phyloP scores from a whole-genome alignment of 768 basidiomycete genomes.

The Boletus patriciae region DNA sequence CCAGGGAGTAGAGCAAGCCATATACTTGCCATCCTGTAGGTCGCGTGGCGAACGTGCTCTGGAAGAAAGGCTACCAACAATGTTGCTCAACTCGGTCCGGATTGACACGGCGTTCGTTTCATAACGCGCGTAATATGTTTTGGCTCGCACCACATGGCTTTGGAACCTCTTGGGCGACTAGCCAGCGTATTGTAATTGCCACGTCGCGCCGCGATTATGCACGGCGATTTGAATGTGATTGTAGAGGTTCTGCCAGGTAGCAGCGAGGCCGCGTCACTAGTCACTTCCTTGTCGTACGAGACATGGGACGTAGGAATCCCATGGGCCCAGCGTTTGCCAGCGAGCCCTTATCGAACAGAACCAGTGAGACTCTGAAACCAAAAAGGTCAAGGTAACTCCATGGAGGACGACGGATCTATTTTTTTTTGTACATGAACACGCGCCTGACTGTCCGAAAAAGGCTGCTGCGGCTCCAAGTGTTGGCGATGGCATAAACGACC shows the following conservation, averaged over 20 bases:
- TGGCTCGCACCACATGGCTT: conserved; percentile 1
- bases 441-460: conserved; percentile 5
- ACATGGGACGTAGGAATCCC: background rate
- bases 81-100: background rate
- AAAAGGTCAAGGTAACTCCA: conserved; percentile 17
- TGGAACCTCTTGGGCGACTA: background rate
- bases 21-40: conserved; percentile 22
- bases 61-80: background rate
- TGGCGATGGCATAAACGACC: conserved; percentile 19
- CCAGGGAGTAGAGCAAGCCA: conserved; percentile 1
- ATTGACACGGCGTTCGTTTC: conserved; percentile 7
- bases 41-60: background rate
- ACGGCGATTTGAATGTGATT: background rate
- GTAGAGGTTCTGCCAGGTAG: background rate
- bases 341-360: conserved; percentile 3
- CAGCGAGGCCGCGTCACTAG: background rate
- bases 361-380: background rate
- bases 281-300: background rate
- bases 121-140: background rate
- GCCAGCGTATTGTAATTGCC: background rate
- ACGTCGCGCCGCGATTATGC: background rate
- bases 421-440: conserved; percentile 9
- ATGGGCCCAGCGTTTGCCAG: background rate
- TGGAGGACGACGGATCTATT: background rate
- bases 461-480: conserved; percentile 6